phyloP scores from a whole-genome alignment of 2,329 filamentous ascomycete species.

The Claviceps purpurea region DNA sequence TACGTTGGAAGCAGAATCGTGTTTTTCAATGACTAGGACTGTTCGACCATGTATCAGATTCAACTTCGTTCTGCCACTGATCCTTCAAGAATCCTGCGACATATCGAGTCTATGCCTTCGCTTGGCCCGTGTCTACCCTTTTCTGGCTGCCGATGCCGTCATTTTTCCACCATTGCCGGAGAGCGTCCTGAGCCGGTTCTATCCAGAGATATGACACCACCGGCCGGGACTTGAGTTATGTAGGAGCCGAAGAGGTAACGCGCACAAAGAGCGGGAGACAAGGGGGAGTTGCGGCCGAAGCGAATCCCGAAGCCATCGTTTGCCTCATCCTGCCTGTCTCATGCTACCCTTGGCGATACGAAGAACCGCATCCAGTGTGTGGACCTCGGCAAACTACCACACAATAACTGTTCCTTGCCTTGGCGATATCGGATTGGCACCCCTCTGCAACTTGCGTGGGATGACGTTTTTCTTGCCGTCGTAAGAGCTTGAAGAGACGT shows the following conservation, averaged over 20 bases:
- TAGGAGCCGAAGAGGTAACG: slow-evolving; percentile 69
- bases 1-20: too few relatives aligned
- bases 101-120: slow-evolving; percentile 58
- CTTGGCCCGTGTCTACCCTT: slow-evolving; percentile 58
- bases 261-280: slow-evolving; percentile 71
- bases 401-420: slow-evolving; percentile 56
- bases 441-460: slow-evolving; percentile 55
- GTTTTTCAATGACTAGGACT: too few relatives aligned
- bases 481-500: slow-evolving; percentile 14
- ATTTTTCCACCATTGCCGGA: slow-evolving; percentile 61
- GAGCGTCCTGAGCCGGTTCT: slow-evolving; percentile 69
- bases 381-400: slow-evolving; percentile 84
- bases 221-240: slow-evolving; percentile 53
- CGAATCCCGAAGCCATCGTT: slow-evolving; percentile 73
- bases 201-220: slow-evolving; percentile 69
- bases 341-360: slow-evolving; percentile 68
- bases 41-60: slow-evolving; percentile 13
- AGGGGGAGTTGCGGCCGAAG: slow-evolving; percentile 64
- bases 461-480: slow-evolving; percentile 44
- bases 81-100: slow-evolving; percentile 34
- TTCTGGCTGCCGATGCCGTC: slow-evolving; percentile 59
- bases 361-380: slow-evolving; percentile 59
- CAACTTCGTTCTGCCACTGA: slow-evolving; percentile 25
- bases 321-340: slow-evolving; percentile 34
- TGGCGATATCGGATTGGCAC: slow-evolving; percentile 64